These are phyloP conservation scores for Alectoria sarmentosa DNA, from an alignment of 495 filamentous ascomycete genomes.

Conservation along the genomic window DNA sequence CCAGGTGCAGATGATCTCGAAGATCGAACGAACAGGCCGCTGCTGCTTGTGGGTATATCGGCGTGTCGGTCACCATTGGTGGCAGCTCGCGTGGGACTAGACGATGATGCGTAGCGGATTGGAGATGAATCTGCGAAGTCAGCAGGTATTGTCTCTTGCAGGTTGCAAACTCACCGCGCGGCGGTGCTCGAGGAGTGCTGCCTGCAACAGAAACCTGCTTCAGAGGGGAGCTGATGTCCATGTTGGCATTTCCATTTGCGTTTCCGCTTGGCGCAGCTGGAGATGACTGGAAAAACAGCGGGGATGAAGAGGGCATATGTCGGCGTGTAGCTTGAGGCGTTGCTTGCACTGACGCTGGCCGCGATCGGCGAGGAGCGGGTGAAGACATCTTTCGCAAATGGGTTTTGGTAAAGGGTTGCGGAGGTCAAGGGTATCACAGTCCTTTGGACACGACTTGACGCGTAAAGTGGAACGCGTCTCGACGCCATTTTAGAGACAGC, in stretches of 20 bases:
- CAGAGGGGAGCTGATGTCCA: constrained; percentile 61
- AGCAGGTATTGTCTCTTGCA: neutral
- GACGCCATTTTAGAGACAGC: too few species aligned
- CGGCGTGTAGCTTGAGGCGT: constrained; percentile 29
- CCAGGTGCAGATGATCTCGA: constrained; percentile 46
- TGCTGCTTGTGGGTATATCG: constrained; percentile 69
- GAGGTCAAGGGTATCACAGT: neutral
- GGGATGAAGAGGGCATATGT: constrained; percentile 59
- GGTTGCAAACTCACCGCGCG: constrained; percentile 14
- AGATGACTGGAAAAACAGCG: constrained; percentile 77
- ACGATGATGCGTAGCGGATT: constrained; percentile 80
- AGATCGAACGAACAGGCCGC: constrained; percentile 74
- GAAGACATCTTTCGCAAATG: constrained; percentile 38
- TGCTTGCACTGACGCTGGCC: constrained; percentile 34
- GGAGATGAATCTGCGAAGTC: constrained; percentile 69
- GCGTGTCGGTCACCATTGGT: constrained; percentile 48
- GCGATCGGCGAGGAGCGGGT: constrained; percentile 39
- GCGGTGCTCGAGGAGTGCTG: constrained; percentile 59
- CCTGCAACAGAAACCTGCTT: constrained; percentile 56
- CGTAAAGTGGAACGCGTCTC: neutral
- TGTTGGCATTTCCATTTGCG: constrained; percentile 44
- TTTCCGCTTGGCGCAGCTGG: constrained; percentile 45
- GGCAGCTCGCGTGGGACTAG: constrained; percentile 58
- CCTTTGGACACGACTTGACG: neutral
- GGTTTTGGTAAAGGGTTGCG: neutral